Evolutionary conservation across 2,329 filamentous ascomycete genomes (phyloP).

Genomic region (Colletotrichum ledebouriae): DNA sequence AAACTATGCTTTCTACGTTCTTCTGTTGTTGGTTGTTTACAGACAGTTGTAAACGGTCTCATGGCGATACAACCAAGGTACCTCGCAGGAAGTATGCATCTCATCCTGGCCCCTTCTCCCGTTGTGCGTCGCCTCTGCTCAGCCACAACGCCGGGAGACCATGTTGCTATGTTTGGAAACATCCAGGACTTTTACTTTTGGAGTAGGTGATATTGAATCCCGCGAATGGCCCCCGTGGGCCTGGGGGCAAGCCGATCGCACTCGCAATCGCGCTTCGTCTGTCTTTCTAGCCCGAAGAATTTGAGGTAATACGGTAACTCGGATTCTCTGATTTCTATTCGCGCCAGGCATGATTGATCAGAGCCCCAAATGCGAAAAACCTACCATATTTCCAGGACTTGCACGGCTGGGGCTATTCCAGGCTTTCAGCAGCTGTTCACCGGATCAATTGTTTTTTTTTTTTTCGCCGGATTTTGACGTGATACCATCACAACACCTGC

Average conservation of each 20-base stretch:
- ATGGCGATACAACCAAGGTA: no score
- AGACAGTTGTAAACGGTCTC: no score
- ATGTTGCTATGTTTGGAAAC: conserved; percentile 27
- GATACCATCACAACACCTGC: no score
- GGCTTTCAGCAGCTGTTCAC: no score
- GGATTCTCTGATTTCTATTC: not conserved
- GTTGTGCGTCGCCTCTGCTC: conserved; percentile 4
- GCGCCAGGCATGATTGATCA: not conserved
- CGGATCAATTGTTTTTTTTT: no score
- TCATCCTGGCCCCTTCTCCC: not conserved
- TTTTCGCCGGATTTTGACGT: no score
- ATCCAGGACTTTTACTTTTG: conserved; percentile 8
- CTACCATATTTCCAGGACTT: conserved; percentile 1
- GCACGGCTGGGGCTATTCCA: conserved; percentile 6
- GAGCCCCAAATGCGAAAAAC: conserved; percentile 10
- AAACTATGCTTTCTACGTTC: no score
- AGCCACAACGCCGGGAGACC: conserved; percentile 17
- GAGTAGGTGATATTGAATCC: conserved; percentile 15
- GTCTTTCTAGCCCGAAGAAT: no score
- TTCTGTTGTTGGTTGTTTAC: no score
- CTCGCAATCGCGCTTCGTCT: conserved; percentile 3
- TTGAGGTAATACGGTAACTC: no score
- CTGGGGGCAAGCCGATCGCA: conserved; percentile 15
- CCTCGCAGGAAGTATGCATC: no score
- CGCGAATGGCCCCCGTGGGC: not conserved